Evolutionary conservation across 106 monocot genomes (phyloP), one percentile per base, ranked within the genome.

Genomic region (Dendrobium catenatum): DNA sequence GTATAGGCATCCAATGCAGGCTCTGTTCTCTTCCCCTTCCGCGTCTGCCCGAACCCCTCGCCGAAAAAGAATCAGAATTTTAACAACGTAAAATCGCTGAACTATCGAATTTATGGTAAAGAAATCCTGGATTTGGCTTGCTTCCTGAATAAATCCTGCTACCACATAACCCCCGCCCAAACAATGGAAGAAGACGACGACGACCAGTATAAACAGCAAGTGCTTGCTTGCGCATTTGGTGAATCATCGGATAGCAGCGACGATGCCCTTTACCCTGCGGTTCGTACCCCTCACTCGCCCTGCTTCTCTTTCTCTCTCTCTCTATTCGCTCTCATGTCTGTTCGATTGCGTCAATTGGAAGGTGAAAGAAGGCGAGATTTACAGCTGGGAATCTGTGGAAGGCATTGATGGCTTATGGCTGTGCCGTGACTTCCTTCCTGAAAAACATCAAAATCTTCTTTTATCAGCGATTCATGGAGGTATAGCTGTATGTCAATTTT

Each of bases 351-450:
- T n/a, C n/a, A n/a, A n/a, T n/a, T 76, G 24, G 42, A 27, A 76
- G 76, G 27, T 29, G 9, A 27, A 76, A 47, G 76, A 76, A n/a
- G 47, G 9, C 22, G 27, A 51, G 42, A 48, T 48, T 49, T 76
- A 76, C 19, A 15, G 24, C 19, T 82, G 82, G 82, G 82, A 82
- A 76, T 9, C 82, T 3, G 76, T 82, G 10, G 43, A 54, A 27
- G 66, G 64, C 19, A 64, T 82, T 10, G 26, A 76, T 15, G 82
- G 82, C 17, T 46, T 82, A 18, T 82, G 82, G 75, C 26, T 82
- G 9, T 82, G 82, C 31, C 82, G 76, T 11, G 42, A 76, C 1
- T 82, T 82, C 43, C 76, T 82, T 41, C 40, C 75, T 2, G 61
- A 75, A 59, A 27, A 24, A 15, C 24, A 82, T 16, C 75, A 82